Percentiles rank a stretch among this genome's conserved stretches.
Evolutionary conservation across 768 basidiomycete species (phyloP).

Genomic region (Termitomyces sp.): DNA sequence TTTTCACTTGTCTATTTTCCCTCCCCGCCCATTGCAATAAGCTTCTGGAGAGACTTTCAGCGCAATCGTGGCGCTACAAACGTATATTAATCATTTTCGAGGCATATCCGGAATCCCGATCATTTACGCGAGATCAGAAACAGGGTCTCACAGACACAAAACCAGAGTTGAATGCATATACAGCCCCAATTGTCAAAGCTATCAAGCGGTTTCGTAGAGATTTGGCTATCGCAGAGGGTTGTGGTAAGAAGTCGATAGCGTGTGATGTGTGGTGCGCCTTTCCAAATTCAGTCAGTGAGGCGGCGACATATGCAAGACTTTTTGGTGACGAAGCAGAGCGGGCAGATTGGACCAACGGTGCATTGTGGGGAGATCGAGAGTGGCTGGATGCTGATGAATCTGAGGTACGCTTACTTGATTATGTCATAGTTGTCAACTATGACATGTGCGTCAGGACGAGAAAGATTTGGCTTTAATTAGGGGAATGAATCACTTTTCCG

Average conservation of each 20-base stretch:
- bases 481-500: conserved; percentile 69
- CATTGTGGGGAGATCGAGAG: conserved; percentile 51
- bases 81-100: conserved; percentile 59
- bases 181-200: conserved; percentile 63
- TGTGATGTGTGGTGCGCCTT: conserved; percentile 54
- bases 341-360: conserved; percentile 34
- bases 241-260: conserved; percentile 37
- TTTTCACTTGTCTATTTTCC: conserved; percentile 30
- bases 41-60: conserved; percentile 37
- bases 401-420: conserved; percentile 31
- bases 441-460: conserved; percentile 44
- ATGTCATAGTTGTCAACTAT: background rate
- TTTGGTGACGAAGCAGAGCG: conserved; percentile 56
- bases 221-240: conserved; percentile 57
- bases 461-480: conserved; percentile 20
- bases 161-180: conserved; percentile 42
- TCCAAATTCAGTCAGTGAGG: conserved; percentile 52
- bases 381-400: conserved; percentile 58
- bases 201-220: conserved; percentile 63
- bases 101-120: conserved; percentile 48
- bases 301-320: conserved; percentile 46
- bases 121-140: conserved; percentile 16
- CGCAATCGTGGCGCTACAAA: conserved; percentile 59
- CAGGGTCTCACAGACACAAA: conserved; percentile 1
- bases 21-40: conserved; percentile 37